Evolutionary conservation across 176 grass and related monocot genomes (phyloP).

Genomic region (Ensete glaucum): DNA sequence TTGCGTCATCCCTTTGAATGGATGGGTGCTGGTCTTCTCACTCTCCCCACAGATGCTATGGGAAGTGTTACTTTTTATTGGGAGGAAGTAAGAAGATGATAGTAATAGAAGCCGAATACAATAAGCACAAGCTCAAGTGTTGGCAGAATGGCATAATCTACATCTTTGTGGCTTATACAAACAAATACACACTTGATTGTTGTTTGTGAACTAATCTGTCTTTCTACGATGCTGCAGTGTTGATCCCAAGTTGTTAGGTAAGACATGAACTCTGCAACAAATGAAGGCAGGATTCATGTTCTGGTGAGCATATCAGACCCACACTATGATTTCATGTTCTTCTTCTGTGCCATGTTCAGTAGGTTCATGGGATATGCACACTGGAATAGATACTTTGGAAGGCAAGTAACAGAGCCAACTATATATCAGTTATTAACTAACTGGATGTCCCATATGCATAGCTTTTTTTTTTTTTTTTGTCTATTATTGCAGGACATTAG

Average conservation of each 20-base stretch:
- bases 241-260: background rate
- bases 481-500: background rate
- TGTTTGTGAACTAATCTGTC: background rate
- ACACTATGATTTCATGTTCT: background rate
- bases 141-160: slow-evolving; percentile 3
- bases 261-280: background rate
- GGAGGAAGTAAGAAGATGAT: background rate
- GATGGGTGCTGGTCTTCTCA: background rate
- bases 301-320: background rate
- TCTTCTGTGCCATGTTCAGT: background rate
- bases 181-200: background rate
- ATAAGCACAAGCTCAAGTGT: background rate
- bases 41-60: background rate
- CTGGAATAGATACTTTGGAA: too few relatives aligned
- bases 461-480: background rate
- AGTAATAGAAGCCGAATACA: background rate
- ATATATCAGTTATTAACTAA: background rate
- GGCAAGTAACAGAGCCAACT: too few relatives aligned
- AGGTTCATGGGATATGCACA: too few relatives aligned
- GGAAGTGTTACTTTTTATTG: slow-evolving; percentile 3
- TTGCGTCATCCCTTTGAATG: background rate
- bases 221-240: too few relatives aligned
- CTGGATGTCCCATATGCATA: background rate
- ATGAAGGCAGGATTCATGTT: background rate
- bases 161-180: background rate